Conservation (phyloP, 345 rosid species). For the Reutealis trisperma region DNA sequence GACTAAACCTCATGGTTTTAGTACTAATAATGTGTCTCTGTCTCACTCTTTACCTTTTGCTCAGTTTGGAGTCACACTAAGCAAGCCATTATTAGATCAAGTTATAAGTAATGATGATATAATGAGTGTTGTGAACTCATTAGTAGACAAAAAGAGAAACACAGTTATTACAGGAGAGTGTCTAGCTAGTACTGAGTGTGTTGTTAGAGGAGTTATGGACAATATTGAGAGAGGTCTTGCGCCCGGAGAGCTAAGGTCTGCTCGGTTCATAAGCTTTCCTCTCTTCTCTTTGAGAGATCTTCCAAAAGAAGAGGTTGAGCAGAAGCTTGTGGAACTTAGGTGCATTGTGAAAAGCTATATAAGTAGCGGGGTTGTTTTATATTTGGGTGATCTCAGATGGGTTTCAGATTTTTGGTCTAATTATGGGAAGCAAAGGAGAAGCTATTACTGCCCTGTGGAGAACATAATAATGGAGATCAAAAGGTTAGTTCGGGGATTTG, state of each 20-base stretch:
- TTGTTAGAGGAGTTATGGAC: slow-evolving; percentile 51
- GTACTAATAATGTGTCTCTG: not conserved
- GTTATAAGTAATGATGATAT: slow-evolving; percentile 39
- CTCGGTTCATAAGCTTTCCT: slow-evolving; percentile 55
- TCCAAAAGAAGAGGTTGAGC: slow-evolving; percentile 56
- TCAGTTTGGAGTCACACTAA: slow-evolving; percentile 26
- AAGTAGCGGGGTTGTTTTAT: slow-evolving; percentile 52
- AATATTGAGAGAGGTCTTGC: slow-evolving; percentile 53
- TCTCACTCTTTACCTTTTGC: slow-evolving; percentile 33
- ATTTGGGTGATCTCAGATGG: slow-evolving; percentile 65
- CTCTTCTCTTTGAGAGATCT: slow-evolving; percentile 46
- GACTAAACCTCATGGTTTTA: slow-evolving; percentile 28
- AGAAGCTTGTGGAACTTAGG: slow-evolving; percentile 56
- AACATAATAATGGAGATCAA: slow-evolving; percentile 56
- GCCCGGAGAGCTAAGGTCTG: slow-evolving; percentile 46
- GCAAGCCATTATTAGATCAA: slow-evolving; percentile 29
- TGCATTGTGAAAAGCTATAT: slow-evolving; percentile 43
- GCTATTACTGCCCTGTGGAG: slow-evolving; percentile 45
- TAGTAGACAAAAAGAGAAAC: slow-evolving; percentile 49
- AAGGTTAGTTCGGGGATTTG: slow-evolving; percentile 43
- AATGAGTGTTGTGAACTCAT: slow-evolving; percentile 39
- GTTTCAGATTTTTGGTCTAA: slow-evolving; percentile 58
- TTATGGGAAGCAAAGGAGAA: slow-evolving; percentile 50
- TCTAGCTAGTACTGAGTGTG: slow-evolving; percentile 39
- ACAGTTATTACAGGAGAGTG: slow-evolving; percentile 54